A percentile compares a stretch with the other conserved stretches of the same genome.
Evolutionary conservation across 108 stramenopile genomes (phyloP).

Genomic region (Tribonema minus): DNA sequence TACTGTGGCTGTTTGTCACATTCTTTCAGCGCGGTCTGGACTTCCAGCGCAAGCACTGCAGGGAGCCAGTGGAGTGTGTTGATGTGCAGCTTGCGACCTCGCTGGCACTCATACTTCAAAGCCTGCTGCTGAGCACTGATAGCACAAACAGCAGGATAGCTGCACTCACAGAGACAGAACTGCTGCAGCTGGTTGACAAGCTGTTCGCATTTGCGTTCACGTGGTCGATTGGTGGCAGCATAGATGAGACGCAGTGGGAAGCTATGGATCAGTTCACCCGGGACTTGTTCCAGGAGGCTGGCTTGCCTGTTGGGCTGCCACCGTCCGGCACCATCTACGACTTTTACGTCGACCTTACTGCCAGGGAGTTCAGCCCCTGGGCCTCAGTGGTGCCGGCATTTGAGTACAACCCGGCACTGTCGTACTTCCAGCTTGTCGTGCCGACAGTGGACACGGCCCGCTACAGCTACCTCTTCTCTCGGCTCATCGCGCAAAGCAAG

Average conservation of each 20-base stretch:
- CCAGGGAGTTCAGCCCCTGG: constrained; percentile 52
- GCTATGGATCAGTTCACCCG: constrained; percentile 38
- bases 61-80: constrained; percentile 58
- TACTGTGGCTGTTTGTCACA: constrained; percentile 48
- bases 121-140: constrained; percentile 3
- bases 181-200: constrained; percentile 53
- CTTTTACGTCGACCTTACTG: constrained; percentile 51
- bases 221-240: constrained; percentile 59
- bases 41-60: constrained; percentile 47
- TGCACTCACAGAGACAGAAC: constrained; percentile 25
- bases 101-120: constrained; percentile 49
- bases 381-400: constrained; percentile 55
- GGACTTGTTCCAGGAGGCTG: constrained; percentile 8
- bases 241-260: constrained; percentile 1
- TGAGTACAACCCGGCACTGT: constrained; percentile 32
- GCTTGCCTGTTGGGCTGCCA: constrained; percentile 41
- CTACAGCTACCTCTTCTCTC: constrained; percentile 55
- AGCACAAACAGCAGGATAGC: not conserved
- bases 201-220: constrained; percentile 56
- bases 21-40: constrained; percentile 41
- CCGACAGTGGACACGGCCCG: constrained; percentile 62
- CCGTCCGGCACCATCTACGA: constrained; percentile 50
- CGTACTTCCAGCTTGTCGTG: constrained; percentile 63
- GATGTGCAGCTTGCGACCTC: constrained; percentile 59
- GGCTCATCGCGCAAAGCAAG: constrained; percentile 47